Evolutionary conservation across 208 protist species (phyloP).

Genomic region (Phytomonas sp.): DNA sequence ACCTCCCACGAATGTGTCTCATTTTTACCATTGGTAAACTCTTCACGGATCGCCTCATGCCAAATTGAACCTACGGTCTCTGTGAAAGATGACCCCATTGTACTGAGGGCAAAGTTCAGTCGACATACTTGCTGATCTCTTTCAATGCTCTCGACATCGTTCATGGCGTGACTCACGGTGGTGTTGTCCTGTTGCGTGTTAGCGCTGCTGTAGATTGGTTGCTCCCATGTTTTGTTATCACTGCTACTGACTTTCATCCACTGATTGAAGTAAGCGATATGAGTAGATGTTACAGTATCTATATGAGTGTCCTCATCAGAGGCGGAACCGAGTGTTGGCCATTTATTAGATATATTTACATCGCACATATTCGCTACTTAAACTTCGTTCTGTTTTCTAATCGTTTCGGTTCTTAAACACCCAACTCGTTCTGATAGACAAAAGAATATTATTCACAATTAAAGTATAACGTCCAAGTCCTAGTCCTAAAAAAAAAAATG

Average conservation of each 20-base stretch:
- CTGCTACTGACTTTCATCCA: neutral
- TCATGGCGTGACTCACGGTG: neutral
- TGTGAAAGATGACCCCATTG: neutral
- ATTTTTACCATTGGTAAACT: neutral
- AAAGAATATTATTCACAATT: neutral
- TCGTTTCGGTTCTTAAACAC: neutral
- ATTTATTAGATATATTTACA: neutral
- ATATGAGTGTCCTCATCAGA: neutral
- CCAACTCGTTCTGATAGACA: neutral
- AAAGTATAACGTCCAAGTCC: neutral
- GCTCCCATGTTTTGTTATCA: neutral
- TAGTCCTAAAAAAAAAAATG: neutral
- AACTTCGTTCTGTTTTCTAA: neutral
- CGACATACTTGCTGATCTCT: neutral
- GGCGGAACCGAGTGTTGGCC: neutral
- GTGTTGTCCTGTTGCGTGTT: neutral
- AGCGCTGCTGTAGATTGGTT: neutral
- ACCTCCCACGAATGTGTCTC: neutral
- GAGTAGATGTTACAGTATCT: neutral
- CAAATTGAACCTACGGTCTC: neutral
- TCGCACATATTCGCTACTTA: neutral
- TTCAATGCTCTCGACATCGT: neutral
- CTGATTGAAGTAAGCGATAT: neutral
- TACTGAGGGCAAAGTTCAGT: neutral
- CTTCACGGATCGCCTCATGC: neutral